Base-by-base conservation (phyloP, 73 alveolate genomes). In the Stentor coeruleus region DNA sequence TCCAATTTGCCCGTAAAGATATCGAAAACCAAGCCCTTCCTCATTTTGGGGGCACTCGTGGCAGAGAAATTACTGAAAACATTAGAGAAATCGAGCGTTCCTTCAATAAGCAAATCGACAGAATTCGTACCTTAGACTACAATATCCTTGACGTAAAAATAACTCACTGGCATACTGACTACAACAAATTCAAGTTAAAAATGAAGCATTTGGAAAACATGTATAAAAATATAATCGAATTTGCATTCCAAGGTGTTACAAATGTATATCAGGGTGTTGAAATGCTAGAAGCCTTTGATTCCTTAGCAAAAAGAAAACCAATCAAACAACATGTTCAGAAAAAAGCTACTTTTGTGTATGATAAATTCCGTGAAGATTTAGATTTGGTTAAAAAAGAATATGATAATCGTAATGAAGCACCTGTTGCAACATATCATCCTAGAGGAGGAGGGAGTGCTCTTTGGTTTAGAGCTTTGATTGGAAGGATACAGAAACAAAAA, bases 151-250 rank as follows among this genome's bases (percentile, higher is more conserved):
- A 98, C 76, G 99, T 98, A 3, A 98, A 98, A 84, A 98, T 94
- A 39, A 98, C 99, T n/a, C 97, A 95, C 84, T 98, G 99, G 99
- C 99, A 97, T 84, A 99, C 96, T 89, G 99, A 95, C 90, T 98
- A 94, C 85, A 94, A 98, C 37, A 39, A 81, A 31, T 89, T 89
- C 75, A 83, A 85, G 87, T 59, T 82, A 38, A 88, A 86, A 35
- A 38, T 95, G 59, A 96, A 96, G 90, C 94, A 87, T 86, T 89
- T 94, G 38, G 99, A 97, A 88, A 96, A 91, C 80, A 97, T 94
- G 96, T 96, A 93, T 87, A 83, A 94, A 72, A 93, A 97, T 92
- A 98, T 95, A 41, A 97, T 98, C 81, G 93, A 98, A 81, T 91
- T 95, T 59, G 99, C 99, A 31, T 98, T 98, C 87, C 98, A 98